Base-by-base conservation (phyloP, 352 stramenopile genomes). In the Phytophthora meadii region DNA sequence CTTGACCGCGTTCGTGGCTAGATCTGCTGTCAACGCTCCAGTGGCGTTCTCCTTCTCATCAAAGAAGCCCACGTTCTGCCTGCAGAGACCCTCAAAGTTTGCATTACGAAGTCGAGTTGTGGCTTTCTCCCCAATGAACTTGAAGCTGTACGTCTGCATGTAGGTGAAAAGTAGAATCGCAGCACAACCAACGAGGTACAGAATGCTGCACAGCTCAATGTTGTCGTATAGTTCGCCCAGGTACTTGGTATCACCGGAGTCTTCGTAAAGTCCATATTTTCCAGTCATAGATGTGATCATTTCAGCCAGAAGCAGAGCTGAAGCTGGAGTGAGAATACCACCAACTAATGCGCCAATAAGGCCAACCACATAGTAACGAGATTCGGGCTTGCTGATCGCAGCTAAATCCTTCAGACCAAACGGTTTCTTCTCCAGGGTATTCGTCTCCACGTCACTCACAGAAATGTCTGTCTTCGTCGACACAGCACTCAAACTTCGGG, bases 1-100 rank as follows among this genome's bases (percentile, higher is more conserved):
- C 51, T 89, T 74, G 12, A 69, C 74, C 0, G 81, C 72, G 24
- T 83, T 71, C 11, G 75, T 87, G 3, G 79, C 77, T 12, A 93
- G 58, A 34, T 90, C 76, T 14, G 77, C 79, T 0, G 72, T 76
- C 15, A 83, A 63, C 0, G 77, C 73, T 17, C 89, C 87, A 6
- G 81, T 81, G 7, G 77, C 79, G 44, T 93, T 89, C 5, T 77
- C 61, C 45, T 81, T 65, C 17, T 82, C 61, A 53, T 97, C 88
- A 51, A 94, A 96, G 53, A 86, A 96, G 0, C 68, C 82, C 4
- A 93, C 61, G 19, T 80, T 71, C n/a, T 82, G 79, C 0, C 48
- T 54, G 36, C 72, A 76, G 4, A 85, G 28, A 1, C 73, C 71
- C 15, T 67, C 41, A 24, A 89, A 87, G 9, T 87, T 79, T 8